phyloP scores from a whole-genome alignment of 768 basidiomycete genomes.

The Trametes cubensis region DNA sequence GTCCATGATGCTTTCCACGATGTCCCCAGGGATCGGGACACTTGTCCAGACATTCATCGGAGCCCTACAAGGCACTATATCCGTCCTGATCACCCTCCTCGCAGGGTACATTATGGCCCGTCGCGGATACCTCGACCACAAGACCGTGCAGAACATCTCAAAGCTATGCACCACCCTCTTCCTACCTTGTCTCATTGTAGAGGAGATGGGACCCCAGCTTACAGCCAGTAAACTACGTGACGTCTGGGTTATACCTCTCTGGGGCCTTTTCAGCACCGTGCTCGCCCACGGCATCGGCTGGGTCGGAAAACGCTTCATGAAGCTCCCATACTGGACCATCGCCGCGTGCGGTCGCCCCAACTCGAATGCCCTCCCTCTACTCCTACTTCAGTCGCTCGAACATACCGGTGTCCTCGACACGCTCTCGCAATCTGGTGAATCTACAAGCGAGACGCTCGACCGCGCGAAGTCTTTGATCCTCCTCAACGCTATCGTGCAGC shows the following conservation, averaged over 20 bases:
- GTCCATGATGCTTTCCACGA: slow-evolving; percentile 1
- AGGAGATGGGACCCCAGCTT: slow-evolving; percentile 35
- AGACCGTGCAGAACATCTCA: slow-evolving; percentile 30
- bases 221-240: slow-evolving; percentile 25
- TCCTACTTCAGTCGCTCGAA: slow-evolving; percentile 32
- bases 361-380: slow-evolving; percentile 34
- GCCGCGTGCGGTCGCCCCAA: slow-evolving; percentile 35
- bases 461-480: slow-evolving; percentile 35
- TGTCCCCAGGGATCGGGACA: slow-evolving; percentile 16
- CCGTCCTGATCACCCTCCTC: slow-evolving; percentile 35
- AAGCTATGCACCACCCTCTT: slow-evolving; percentile 33
- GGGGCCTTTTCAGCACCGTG: slow-evolving; percentile 33
- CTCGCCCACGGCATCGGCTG: slow-evolving; percentile 34
- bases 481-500: slow-evolving; percentile 36
- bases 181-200: slow-evolving; percentile 36
- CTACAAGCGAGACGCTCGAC: slow-evolving; percentile 20
- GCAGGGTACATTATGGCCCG: slow-evolving; percentile 32
- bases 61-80: slow-evolving; percentile 34
- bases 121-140: slow-evolving; percentile 26
- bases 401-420: slow-evolving; percentile 31
- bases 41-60: slow-evolving; percentile 29
- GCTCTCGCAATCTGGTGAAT: slow-evolving; percentile 25
- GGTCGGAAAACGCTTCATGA: slow-evolving; percentile 25
- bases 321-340: slow-evolving; percentile 34
- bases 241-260: slow-evolving; percentile 34